Base-by-base conservation (phyloP, 768 basidiomycete species). In the Mycena indigotica region DNA sequence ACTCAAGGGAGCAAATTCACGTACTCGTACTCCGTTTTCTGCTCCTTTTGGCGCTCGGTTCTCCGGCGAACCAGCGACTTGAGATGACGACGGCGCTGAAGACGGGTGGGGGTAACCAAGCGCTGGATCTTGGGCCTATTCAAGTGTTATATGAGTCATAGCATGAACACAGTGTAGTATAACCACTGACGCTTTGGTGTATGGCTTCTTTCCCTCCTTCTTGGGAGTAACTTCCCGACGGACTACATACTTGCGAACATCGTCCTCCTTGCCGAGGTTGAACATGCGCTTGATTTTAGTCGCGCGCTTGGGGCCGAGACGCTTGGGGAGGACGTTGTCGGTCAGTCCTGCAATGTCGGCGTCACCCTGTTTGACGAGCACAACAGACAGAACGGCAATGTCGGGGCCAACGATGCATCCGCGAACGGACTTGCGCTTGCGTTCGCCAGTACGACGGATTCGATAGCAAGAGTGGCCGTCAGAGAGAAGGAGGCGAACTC, bases 391-490 rank as follows among this genome's bases (percentile, higher is more conserved):
- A 60, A 97, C 95, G 53, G 94, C 89, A 67, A 98, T 97, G 75
- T 99, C 95, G 70, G 93, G 84, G 64, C 91, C 94, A 72, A 98
- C 92, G 76, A 98, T 98, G 83, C 95, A 97, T 29, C 96, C 96
- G 62, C 96, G 91, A 61, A 99, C 93, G 68, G 95, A 97, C 80
- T 98, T 98, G 83, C 96, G 91, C 84, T 92, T 95, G 78, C 96
- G 92, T 80, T 99, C 95, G 70, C 96, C 96, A 49, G 81, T 76
- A 75, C 95, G 91, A 71, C 95, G 91, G 65, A 81, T 75, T 67
- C 96, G 93, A 85, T 92, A 98, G 85, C 96, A 98, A 28, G 95
- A 96, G 87, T 98, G 96, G 51, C 95, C 95, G 74, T 96, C 92
- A 62, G 91, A 68, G 72, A 99, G 91, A 69, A 98, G 91, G 64